Evolutionary conservation across 495 filamentous ascomycete species (phyloP).

Genomic region (Melanomma pulvis-pyrius): DNA sequence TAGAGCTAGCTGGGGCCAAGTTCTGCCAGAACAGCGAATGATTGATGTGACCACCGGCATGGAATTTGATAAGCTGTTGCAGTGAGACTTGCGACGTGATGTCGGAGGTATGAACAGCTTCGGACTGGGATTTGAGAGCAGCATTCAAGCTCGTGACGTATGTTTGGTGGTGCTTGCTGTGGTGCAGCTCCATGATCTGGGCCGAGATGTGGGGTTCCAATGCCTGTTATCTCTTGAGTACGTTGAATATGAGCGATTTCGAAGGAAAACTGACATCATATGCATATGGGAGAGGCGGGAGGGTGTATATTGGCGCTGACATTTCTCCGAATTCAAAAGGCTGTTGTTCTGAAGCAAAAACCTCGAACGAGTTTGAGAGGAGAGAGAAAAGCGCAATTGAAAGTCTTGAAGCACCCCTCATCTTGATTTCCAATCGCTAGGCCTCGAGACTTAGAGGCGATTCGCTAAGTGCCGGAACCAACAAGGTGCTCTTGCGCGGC

Average conservation of each 20-base stretch:
- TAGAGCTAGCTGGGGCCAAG: slow-evolving; percentile 37
- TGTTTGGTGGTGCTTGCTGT: slow-evolving; percentile 49
- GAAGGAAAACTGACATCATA: slow-evolving; percentile 35
- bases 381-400: slow-evolving; percentile 16
- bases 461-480: slow-evolving; percentile 5
- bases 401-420: slow-evolving; percentile 8
- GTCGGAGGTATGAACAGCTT: slow-evolving; percentile 30
- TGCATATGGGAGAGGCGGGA: slow-evolving; percentile 37
- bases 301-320: slow-evolving; percentile 31
- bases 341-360: slow-evolving; percentile 22
- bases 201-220: slow-evolving; percentile 48
- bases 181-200: slow-evolving; percentile 50
- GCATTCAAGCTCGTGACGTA: slow-evolving; percentile 48
- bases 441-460: neutral
- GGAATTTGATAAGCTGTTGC: slow-evolving; percentile 42
- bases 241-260: neutral
- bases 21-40: slow-evolving; percentile 51
- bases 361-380: neutral
- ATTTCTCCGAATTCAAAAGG: slow-evolving; percentile 33
- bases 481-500: slow-evolving; percentile 20
- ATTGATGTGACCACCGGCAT: slow-evolving; percentile 50
- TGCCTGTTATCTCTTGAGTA: slow-evolving; percentile 32
- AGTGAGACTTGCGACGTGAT: slow-evolving; percentile 40
- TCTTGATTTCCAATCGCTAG: slow-evolving; percentile 4
- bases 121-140: slow-evolving; percentile 36